Evolutionary conservation across 495 filamentous ascomycete genomes (phyloP), one percentile per base, ranked within the genome.

Genomic region (Alectoria sarmentosa): DNA sequence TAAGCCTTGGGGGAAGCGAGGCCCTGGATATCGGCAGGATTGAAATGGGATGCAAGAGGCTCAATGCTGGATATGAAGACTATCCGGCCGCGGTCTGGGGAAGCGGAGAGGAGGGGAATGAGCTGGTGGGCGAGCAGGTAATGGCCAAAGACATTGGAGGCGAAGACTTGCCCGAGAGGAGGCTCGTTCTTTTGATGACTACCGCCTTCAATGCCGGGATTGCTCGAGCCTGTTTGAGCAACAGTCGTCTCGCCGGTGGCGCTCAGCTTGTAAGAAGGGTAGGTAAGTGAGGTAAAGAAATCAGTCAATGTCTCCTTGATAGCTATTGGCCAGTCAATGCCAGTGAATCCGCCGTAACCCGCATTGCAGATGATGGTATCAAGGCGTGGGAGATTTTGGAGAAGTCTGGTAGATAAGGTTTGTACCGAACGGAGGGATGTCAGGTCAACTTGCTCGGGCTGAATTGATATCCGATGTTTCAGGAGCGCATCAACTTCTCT

Each of bases 71-170:
- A 88, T 3, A 92, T 80, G 92, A 94, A 97, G 62, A 98, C 83
- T 57, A 98, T 80, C 30, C 91, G 85, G 10, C 85, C 84, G 7
- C 58, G 79, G 44, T 75, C 73, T 1, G 77, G 71, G 2, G 76
- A 77, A 13, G 82, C 77, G 21, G 77, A 83, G 54, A 98, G 80
- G 13, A 96, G 79, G 1, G 90, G 86, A 61, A 86, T 77, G 4
- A 96, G 79, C 63, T 87, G 86, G 72, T 96, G 92, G 23, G 83
- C 83, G 26, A 98, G 87, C 67, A 97, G 77, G 73, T 98, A 98
- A 75, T 98, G 94, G 1, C 95, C 94, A 71, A 98, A 96, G 37
- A 96, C 83, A 71, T 98, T 98, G 60, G 91, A 86, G 73, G 86
- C 88, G 74, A 97, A 98, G 10, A 97, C 83, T 60, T 87, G 77